Percentiles rank a stretch among this genome's conserved stretches.
Conservation (phyloP, 306 rosid genomes). For the Castanea crenata region DNA sequence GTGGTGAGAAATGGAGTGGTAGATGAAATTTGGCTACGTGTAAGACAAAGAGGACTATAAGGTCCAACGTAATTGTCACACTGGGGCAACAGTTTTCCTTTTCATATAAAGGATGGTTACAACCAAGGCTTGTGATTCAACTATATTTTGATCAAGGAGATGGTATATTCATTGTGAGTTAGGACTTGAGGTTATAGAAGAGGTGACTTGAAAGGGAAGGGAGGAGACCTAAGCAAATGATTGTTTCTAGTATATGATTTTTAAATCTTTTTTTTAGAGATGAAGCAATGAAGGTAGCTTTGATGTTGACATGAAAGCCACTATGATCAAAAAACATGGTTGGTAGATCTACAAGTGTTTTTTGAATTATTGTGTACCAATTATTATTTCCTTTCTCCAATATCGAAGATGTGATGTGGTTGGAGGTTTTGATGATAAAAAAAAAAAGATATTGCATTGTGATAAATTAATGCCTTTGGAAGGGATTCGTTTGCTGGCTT, state of each 20-base stretch:
- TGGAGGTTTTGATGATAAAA: neutral
- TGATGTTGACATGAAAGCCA: neutral
- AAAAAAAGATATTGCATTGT: too few species aligned
- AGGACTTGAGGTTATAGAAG: too few species aligned
- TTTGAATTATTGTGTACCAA: neutral
- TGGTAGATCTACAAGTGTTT: slow-evolving; percentile 23
- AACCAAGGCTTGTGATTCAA: neutral
- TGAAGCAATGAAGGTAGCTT: slow-evolving; percentile 21
- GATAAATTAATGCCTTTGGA: slow-evolving; percentile 4
- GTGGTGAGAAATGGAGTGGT: neutral
- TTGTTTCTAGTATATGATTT: neutral
- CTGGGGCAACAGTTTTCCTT: too few species aligned
- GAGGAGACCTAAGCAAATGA: neutral
- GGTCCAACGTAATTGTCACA: neutral
- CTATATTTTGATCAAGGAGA: too few species aligned
- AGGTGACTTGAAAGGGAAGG: neutral
- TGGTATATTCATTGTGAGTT: too few species aligned
- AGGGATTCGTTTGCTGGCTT: slow-evolving; percentile 9
- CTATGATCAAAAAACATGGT: neutral
- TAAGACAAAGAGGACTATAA: neutral
- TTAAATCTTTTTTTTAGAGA: neutral
- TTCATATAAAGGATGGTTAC: neutral
- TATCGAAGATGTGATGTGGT: neutral
- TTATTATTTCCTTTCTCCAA: neutral
- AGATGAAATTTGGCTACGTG: neutral